Percentiles rank a stretch among this genome's conserved stretches.
Evolutionary conservation across 73 alveolate species (phyloP).

Genomic region (Stentor roeselii): DNA sequence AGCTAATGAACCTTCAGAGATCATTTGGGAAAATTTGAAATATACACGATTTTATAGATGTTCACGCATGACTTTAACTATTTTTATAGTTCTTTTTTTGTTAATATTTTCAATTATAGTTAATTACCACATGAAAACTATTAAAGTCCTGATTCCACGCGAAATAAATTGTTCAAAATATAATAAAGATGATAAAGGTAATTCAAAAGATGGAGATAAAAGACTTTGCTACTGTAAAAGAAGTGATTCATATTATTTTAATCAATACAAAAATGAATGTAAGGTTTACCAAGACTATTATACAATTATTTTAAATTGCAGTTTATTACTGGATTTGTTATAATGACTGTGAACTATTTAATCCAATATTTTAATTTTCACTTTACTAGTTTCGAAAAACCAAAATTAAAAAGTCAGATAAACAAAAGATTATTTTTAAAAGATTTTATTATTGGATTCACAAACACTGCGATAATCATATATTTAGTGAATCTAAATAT

Average conservation of each 20-base stretch:
- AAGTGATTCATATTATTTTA: too few relatives aligned
- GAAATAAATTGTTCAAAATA: neutral
- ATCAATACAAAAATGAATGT: neutral
- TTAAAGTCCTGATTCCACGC: neutral
- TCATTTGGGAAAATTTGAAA: too few relatives aligned
- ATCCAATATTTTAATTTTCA: conserved; percentile 32
- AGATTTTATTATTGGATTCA: neutral
- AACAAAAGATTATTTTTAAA: conserved; percentile 25
- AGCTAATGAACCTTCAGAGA: too few relatives aligned
- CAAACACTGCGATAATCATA: conserved; percentile 5
- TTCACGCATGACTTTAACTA: too few relatives aligned
- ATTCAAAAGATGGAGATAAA: neutral
- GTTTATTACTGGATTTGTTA: neutral
- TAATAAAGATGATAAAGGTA: neutral
- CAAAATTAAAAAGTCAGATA: conserved; percentile 34
- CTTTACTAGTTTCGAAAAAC: conserved; percentile 39
- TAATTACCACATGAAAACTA: neutral
- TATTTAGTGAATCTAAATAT: neutral
- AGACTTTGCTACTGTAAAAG: neutral
- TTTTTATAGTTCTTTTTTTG: too few relatives aligned
- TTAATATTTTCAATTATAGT: too few relatives aligned
- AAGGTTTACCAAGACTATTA: too few relatives aligned
- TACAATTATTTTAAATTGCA: neutral
- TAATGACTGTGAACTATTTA: neutral
- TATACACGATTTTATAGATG: too few relatives aligned